Base-by-base conservation (phyloP, 2,329 filamentous ascomycete species). In the Fusarium annulatum region DNA sequence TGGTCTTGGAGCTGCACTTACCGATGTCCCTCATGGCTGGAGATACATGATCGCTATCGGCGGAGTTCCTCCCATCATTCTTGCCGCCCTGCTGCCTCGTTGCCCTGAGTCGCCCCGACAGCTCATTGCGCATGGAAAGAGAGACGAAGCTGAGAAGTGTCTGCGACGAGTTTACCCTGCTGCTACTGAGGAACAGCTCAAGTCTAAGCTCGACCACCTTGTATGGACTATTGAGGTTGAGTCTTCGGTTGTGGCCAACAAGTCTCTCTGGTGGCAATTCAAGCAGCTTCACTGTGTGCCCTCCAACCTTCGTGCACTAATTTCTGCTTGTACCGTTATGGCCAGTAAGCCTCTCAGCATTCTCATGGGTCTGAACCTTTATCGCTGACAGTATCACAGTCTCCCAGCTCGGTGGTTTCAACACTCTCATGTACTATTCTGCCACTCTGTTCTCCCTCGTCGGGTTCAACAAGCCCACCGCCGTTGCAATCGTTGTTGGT, bases 361-460 rank as follows among this genome's bases (percentile, higher is more conserved):
- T 78, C 79, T 16, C 76, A 82, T 19, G 85, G 58, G 79, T 85
- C 46, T 81, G 85, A 16, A 84, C 85, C 21, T 77, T 86, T 12
- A 75, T 86, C 46, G 78, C 81, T 62, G 83, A 84, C 23, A 74
- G 87, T 16, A 87, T 87, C 85, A 86, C 84, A n/a, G 84, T 87
- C 45, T 84, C 81, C 18, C 86, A 88, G 79, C 85, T 88, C 48
- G 81, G 84, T 12, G 86, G 86, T 0, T 87, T 88, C 77, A 89
- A 88, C 69, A 85, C 86, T 4, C 80, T 88, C 42, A 81, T 83
- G 67, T 87, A 87, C 78, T 88, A 88, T 77, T 85, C 84, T 0
- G 85, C 85, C 0, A 85, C 83, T 0, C 77, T 88, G 1, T 88
- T 89, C 72, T 77, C 80, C 2, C 82, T 88, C 9, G 85, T 87